A percentile compares a stretch with the other conserved stretches of the same genome.
Conservation (phyloP, 2,329 filamentous ascomycete species). For the Aspergillus sp. region DNA sequence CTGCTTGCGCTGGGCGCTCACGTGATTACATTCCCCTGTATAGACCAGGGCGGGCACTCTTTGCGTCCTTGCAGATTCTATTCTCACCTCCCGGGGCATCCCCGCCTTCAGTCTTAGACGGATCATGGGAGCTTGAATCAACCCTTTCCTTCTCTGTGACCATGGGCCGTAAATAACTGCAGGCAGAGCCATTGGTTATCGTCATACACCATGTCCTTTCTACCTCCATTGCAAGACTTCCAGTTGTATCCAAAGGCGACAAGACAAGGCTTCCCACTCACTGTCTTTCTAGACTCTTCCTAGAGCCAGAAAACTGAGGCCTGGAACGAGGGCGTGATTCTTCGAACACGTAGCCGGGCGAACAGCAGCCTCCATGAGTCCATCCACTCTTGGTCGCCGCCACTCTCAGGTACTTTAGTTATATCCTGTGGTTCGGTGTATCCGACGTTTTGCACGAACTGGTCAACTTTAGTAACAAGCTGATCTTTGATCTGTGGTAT, state of each 20-base stretch:
- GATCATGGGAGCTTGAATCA: background rate
- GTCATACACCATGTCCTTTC: background rate
- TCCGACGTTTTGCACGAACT: background rate
- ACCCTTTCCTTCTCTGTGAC: background rate
- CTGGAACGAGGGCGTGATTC: background rate
- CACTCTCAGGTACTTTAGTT: background rate
- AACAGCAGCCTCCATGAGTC: background rate
- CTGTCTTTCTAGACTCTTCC: background rate
- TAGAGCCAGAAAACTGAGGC: background rate
- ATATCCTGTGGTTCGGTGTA: background rate
- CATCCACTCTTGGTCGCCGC: background rate
- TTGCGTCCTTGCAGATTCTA: too few relatives aligned
- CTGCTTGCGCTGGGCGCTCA: background rate
- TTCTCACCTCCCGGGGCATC: too few relatives aligned
- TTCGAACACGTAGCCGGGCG: background rate
- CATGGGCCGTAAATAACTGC: background rate
- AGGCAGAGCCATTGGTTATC: background rate
- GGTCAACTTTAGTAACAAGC: background rate
- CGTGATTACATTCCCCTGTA: background rate
- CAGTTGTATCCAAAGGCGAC: background rate
- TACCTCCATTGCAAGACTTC: background rate
- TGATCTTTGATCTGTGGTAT: conserved; percentile 5
- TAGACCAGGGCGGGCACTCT: too few relatives aligned
- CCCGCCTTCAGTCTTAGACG: background rate
- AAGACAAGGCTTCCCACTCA: background rate